Evolutionary conservation across 768 basidiomycete species (phyloP).

Genomic region (Auriscalpium microsporum): DNA sequence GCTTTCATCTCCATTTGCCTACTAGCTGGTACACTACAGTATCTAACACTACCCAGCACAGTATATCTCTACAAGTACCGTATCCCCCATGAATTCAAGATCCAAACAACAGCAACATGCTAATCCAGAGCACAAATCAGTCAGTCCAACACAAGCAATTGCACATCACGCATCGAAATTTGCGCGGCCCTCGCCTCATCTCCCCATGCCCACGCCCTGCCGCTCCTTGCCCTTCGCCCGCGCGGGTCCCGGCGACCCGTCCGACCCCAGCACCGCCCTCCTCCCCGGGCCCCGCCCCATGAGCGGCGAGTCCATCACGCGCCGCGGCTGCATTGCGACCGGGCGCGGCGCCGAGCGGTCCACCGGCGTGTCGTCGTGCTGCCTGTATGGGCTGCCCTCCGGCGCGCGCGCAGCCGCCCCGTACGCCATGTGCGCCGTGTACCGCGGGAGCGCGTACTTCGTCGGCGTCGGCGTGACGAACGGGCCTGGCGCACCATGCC

Average conservation of each 20-base stretch:
- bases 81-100: too few relatives aligned
- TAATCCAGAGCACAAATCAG: too few relatives aligned
- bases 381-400: not conserved
- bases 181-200: not conserved
- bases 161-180: not conserved
- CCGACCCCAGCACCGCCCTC: not conserved
- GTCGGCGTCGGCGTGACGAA: not conserved
- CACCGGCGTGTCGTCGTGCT: constrained; percentile 1
- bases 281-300: not conserved
- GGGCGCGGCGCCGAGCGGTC: not conserved
- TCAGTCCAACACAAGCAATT: too few relatives aligned
- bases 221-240: not conserved
- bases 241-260: not conserved
- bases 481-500: not conserved
- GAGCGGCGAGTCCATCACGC: constrained; percentile 1
- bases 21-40: too few relatives aligned
- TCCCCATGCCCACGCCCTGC: not conserved
- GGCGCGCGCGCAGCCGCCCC: not conserved
- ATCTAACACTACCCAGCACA: too few relatives aligned
- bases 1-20: too few relatives aligned
- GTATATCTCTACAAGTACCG: too few relatives aligned
- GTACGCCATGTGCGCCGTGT: not conserved
- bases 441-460: not conserved
- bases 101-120: too few relatives aligned
- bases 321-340: not conserved